Conservation (phyloP, 1,139 yeast species). For the Saccharomyces uvarum region DNA sequence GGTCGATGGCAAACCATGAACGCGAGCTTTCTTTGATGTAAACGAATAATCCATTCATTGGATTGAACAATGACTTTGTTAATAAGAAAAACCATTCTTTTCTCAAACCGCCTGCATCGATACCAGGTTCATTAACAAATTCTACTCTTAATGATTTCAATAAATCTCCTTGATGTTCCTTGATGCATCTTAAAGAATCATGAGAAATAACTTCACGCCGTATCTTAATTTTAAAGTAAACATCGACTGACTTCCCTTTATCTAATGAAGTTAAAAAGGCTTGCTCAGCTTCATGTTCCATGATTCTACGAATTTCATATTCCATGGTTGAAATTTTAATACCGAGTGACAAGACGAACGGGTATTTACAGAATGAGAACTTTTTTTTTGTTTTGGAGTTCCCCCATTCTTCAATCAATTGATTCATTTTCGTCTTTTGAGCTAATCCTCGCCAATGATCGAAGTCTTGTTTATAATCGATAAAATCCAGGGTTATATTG, state of each 20-base stretch:
- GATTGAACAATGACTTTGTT: slow-evolving; percentile 60
- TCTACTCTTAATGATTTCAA: slow-evolving; percentile 71
- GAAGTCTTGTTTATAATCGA: slow-evolving; percentile 70
- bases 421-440: slow-evolving; percentile 9
- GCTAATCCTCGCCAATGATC: slow-evolving; percentile 60
- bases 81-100: slow-evolving; percentile 87
- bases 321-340: slow-evolving; percentile 74
- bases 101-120: slow-evolving; percentile 89
- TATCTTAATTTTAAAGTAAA: slow-evolving; percentile 59
- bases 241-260: slow-evolving; percentile 51
- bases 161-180: slow-evolving; percentile 46
- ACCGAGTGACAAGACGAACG: slow-evolving; percentile 74
- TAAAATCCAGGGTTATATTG: slow-evolving; percentile 73
- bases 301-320: slow-evolving; percentile 71
- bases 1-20: slow-evolving; percentile 63
- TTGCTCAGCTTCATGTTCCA: slow-evolving; percentile 85
- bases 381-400: slow-evolving; percentile 6
- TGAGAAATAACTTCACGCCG: slow-evolving; percentile 59
- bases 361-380: slow-evolving; percentile 71
- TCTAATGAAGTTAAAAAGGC: slow-evolving; percentile 75
- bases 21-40: slow-evolving; percentile 61
- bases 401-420: slow-evolving; percentile 4
- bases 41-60: slow-evolving; percentile 53
- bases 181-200: slow-evolving; percentile 69
- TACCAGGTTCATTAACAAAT: slow-evolving; percentile 80